These are phyloP conservation scores for Heimioporus sp. DNA, from an alignment of 768 basidiomycete species.

Conservation along the genomic window DNA sequence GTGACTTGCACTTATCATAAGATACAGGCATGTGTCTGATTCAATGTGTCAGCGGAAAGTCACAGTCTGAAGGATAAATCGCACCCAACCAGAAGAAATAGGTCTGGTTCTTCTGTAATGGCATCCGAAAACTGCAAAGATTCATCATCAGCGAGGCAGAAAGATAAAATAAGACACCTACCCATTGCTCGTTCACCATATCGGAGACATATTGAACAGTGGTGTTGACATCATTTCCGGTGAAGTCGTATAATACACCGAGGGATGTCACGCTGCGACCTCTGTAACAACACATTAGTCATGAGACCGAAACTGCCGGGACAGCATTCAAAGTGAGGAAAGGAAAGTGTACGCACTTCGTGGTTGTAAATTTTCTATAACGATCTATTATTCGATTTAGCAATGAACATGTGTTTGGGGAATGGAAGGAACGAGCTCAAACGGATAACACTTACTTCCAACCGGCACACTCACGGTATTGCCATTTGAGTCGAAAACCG, in stretches of 20 bases:
- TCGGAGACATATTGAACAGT: slow-evolving; percentile 69
- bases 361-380: slow-evolving; percentile 70
- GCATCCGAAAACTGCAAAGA: slow-evolving; percentile 65
- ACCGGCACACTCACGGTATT: slow-evolving; percentile 39
- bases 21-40: slow-evolving; percentile 80
- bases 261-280: slow-evolving; percentile 76
- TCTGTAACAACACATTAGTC: slow-evolving; percentile 23
- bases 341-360: slow-evolving; percentile 47
- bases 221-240: slow-evolving; percentile 65
- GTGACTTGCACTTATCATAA: slow-evolving; percentile 57
- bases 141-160: not conserved
- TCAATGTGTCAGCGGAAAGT: not conserved
- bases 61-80: slow-evolving; percentile 11
- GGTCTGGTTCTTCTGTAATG: slow-evolving; percentile 76
- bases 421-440: not conserved
- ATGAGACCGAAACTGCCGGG: not conserved
- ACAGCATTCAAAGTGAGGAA: not conserved
- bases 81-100: slow-evolving; percentile 74
- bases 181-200: slow-evolving; percentile 83
- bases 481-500: slow-evolving; percentile 45
- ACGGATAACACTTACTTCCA: slow-evolving; percentile 34
- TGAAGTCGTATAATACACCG: slow-evolving; percentile 78
- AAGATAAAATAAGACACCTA: slow-evolving; percentile 22
- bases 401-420: slow-evolving; percentile 33
- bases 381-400: slow-evolving; percentile 39